phyloP scores from a whole-genome alignment of 2,329 filamentous ascomycete genomes.

The Botryotinia globosa region DNA sequence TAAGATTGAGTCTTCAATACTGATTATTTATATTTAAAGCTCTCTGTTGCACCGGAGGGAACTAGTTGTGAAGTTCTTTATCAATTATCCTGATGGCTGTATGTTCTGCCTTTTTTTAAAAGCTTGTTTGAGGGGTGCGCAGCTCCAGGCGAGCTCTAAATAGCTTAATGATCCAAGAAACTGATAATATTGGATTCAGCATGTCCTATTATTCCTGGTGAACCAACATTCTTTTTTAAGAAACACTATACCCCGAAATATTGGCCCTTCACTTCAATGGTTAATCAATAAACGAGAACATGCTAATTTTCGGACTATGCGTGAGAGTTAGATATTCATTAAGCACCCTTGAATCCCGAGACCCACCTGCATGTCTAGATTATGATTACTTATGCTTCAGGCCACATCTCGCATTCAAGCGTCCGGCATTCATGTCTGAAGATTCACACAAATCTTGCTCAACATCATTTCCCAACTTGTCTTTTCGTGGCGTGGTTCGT shows the following conservation, averaged over 20 bases:
- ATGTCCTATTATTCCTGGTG: neutral
- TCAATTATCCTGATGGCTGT: too few relatives aligned
- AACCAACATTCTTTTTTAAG: too few relatives aligned
- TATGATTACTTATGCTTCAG: accelerated
- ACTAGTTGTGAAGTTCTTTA: too few relatives aligned
- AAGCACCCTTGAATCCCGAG: neutral
- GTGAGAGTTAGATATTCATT: neutral
- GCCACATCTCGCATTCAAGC: neutral
- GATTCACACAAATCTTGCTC: neutral
- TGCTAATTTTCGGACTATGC: neutral
- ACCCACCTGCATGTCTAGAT: neutral
- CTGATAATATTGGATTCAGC: neutral
- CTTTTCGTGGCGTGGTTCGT: neutral
- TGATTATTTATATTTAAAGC: too few relatives aligned
- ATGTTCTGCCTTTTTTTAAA: too few relatives aligned
- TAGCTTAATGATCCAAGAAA: neutral
- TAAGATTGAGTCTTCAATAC: too few relatives aligned
- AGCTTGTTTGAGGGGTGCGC: too few relatives aligned
- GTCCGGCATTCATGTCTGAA: neutral
- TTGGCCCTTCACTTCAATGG: neutral
- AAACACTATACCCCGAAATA: neutral
- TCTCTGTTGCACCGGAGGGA: too few relatives aligned
- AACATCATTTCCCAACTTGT: neutral
- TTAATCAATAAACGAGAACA: neutral
- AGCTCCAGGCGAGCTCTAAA: too few relatives aligned